These are phyloP conservation scores for Raddia guianensis DNA, from an alignment of 176 grass and related monocot species.

Conservation along the genomic window DNA sequence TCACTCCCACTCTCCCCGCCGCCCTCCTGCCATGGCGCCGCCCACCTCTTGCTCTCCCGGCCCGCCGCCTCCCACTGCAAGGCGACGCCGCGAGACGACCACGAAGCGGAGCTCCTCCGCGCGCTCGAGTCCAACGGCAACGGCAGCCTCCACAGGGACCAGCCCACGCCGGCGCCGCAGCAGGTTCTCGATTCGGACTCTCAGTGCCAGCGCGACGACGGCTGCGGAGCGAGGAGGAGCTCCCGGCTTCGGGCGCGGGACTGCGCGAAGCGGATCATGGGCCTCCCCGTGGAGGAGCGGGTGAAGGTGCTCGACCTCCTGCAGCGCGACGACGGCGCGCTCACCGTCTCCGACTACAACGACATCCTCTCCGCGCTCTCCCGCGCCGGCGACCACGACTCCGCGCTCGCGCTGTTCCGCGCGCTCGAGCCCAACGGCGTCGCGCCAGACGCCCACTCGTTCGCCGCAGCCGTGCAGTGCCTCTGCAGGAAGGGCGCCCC, in stretches of 20 bases:
- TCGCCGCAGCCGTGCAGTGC: slow-evolving; percentile 61
- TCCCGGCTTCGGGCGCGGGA: slow-evolving; percentile 34
- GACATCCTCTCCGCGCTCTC: slow-evolving; percentile 73
- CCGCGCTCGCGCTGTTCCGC: slow-evolving; percentile 57
- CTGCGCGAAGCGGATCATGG: slow-evolving; percentile 60
- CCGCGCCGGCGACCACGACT: slow-evolving; percentile 60
- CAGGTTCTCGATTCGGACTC: background rate
- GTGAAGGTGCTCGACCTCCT: slow-evolving; percentile 84
- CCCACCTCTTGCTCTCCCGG: slow-evolving; percentile 22
- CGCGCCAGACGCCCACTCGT: slow-evolving; percentile 55
- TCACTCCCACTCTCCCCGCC: slow-evolving; percentile 45
- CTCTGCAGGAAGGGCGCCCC: slow-evolving; percentile 71
- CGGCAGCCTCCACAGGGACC: slow-evolving; percentile 31
- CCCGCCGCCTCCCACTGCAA: slow-evolving; percentile 30
- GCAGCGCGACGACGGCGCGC: slow-evolving; percentile 52
- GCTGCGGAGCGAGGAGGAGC: background rate
- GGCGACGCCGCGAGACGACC: slow-evolving; percentile 19
- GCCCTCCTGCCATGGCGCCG: slow-evolving; percentile 35
- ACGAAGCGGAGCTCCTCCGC: slow-evolving; percentile 34
- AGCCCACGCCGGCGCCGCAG: background rate
- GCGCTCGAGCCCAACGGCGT: slow-evolving; percentile 51
- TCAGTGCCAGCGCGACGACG: background rate
- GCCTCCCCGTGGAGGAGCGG: slow-evolving; percentile 68
- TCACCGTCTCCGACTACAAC: slow-evolving; percentile 89
- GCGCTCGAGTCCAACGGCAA: slow-evolving; percentile 48